Percentiles rank a stretch among this genome's conserved stretches.
Conservation (phyloP, 257 asterid genomes). For the Solanum pimpinellifolium region DNA sequence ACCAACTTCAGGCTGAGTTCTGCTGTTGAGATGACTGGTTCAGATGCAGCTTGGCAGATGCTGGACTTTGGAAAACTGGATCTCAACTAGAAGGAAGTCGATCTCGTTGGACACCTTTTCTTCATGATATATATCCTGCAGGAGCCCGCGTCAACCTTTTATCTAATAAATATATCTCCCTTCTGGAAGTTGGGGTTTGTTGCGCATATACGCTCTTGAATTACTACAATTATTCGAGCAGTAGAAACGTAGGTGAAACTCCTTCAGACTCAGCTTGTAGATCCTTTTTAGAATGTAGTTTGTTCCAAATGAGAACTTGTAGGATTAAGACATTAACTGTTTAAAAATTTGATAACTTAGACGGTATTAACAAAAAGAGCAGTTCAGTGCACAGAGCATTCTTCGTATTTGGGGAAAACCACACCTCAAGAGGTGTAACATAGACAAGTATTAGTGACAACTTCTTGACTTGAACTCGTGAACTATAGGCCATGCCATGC, state of each 20-base stretch:
- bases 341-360: background rate
- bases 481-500: background rate
- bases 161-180: background rate
- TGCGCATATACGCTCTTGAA: background rate
- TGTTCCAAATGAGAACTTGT: background rate
- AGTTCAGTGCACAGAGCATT: background rate
- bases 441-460: background rate
- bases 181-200: background rate
- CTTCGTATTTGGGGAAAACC: background rate
- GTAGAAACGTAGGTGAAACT: background rate
- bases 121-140: background rate
- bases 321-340: background rate
- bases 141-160: background rate
- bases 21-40: constrained; percentile 10
- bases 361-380: background rate
- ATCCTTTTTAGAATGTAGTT: background rate
- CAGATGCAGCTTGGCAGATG: constrained; percentile 35
- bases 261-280: background rate
- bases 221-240: background rate
- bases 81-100: constrained; percentile 20
- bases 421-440: background rate
- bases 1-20: constrained; percentile 12
- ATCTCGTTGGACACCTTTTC: background rate
- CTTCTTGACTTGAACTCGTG: background rate
- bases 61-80: constrained; percentile 46